These are phyloP conservation scores for Tuber umbilicatum DNA, from an alignment of 495 filamentous ascomycete species.

Conservation along the genomic window DNA sequence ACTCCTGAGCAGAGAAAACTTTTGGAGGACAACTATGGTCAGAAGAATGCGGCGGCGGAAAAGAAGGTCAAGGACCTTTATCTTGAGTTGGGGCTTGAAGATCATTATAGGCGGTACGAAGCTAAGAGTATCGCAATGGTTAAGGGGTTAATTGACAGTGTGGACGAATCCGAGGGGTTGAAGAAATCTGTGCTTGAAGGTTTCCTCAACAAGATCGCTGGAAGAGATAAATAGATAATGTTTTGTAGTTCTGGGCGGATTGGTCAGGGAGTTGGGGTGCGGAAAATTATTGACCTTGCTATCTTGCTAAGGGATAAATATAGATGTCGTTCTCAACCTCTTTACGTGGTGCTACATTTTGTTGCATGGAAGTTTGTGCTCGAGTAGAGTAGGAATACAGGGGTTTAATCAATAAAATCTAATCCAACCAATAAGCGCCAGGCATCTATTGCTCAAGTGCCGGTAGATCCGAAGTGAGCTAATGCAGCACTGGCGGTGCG, in stretches of 20 bases:
- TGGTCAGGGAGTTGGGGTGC: background rate
- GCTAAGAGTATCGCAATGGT: conserved; percentile 72
- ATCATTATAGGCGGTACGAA: conserved; percentile 80
- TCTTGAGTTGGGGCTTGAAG: conserved; percentile 72
- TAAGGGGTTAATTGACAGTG: conserved; percentile 60
- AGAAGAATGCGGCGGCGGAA: conserved; percentile 75
- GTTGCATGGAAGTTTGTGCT: background rate
- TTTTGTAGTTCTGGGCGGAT: background rate
- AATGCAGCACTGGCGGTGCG: background rate
- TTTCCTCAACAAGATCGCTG: conserved; percentile 95
- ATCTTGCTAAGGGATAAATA: background rate
- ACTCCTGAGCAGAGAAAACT: conserved; percentile 74
- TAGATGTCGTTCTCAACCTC: background rate
- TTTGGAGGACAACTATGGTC: conserved; percentile 79
- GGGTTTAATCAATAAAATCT: background rate
- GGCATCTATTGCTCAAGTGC: background rate
- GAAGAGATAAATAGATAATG: conserved; percentile 70
- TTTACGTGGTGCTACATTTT: background rate
- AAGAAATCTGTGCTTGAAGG: conserved; percentile 84
- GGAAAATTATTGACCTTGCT: background rate
- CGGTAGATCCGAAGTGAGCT: background rate
- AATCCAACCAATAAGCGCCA: background rate
- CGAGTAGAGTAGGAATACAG: background rate
- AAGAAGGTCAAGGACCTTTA: conserved; percentile 79
- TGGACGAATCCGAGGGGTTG: conserved; percentile 79